phyloP scores from a whole-genome alignment of 306 rosid genomes.

The Dryas octopetala region DNA sequence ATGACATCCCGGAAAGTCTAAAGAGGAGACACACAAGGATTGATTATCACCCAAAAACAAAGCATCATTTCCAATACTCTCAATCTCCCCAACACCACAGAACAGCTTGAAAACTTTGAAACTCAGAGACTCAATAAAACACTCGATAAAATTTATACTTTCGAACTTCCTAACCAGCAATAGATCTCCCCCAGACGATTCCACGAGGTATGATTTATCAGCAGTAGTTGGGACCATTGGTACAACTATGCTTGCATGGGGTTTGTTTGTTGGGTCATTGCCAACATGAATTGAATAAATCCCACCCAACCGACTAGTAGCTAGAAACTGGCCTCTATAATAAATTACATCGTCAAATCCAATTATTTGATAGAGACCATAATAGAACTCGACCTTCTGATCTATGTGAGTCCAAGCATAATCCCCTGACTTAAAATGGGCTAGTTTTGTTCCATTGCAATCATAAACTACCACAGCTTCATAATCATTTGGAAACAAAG shows the following conservation, averaged over 20 bases:
- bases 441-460: neutral
- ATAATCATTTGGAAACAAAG: conserved; percentile 5
- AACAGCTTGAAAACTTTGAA: neutral
- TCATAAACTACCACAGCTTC: neutral
- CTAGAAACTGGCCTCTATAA: neutral
- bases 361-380: neutral
- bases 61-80: conserved; percentile 1
- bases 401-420: neutral
- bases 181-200: neutral
- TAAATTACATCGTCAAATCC: neutral
- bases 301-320: neutral
- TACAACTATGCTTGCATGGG: neutral
- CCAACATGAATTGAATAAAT: neutral
- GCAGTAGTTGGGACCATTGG: neutral
- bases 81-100: neutral
- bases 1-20: conserved; percentile 3
- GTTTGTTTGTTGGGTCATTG: neutral
- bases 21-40: conserved; percentile 13
- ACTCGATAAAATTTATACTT: neutral
- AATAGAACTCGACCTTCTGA: neutral
- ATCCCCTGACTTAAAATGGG: conserved; percentile 2
- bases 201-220: neutral
- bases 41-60: conserved; percentile 1
- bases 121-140: neutral
- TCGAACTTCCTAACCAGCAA: neutral